Base-by-base conservation (phyloP, 2,329 filamentous ascomycete species). In the Fusarium odoratissimum region DNA sequence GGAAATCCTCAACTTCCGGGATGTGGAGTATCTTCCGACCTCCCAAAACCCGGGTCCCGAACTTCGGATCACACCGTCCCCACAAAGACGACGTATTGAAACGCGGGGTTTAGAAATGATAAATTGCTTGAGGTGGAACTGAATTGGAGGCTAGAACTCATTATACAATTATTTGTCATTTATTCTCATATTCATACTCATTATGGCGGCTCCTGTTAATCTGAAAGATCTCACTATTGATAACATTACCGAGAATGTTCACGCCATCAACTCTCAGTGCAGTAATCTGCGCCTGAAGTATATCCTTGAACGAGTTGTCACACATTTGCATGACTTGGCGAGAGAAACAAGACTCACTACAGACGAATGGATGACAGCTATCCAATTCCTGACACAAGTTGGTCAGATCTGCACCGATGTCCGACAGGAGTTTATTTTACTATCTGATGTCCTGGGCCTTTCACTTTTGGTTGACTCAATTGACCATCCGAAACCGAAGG, bases 391-490 rank as follows among this genome's bases (percentile, higher is more conserved):
- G 21, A 92, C 90, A 0, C 83, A 85, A 48, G 90, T 91, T 2
- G 93, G 92, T 3, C 86, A 94, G 78, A 93, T 89, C 57, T 91
- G 89, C 75, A 89, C 85, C 42, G 89, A 93, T 77, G 90, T 92
- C 25, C 86, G 92, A 72, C 90, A 92, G n/a, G 91, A 93, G 85
- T 94, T 92, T 83, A 94, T 95, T 78, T 88, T 94, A 40, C 88
- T 95, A 60, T 93, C 90, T 62, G 93, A 95, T 78, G 86, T 93
- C 45, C 86, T 95, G 30, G 93, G 92, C 9, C 87, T 95, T 41
- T 93, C 91, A 11, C 86, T 94, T 59, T 88, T 95, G 9, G 90
- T 95, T 71, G 92, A 95, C 82, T 87, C 88, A 62, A 94, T 95
- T 80, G 90, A 93, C 80, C 92, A 94, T 80, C 93, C 93, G 8